Evolutionary conservation across 306 rosid species (phyloP).

Genomic region (Dryas octopetala): DNA sequence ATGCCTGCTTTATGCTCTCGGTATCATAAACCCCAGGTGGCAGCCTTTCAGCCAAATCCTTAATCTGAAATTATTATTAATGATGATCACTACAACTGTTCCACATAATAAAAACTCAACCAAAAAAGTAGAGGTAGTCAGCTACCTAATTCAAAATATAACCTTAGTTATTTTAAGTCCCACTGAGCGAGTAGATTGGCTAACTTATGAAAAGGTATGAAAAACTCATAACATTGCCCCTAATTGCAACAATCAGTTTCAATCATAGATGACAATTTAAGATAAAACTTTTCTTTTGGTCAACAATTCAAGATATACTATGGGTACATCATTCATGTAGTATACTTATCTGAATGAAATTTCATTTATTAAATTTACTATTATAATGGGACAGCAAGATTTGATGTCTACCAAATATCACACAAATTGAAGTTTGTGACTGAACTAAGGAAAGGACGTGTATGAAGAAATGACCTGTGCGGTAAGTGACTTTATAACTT

Average conservation of each 20-base stretch:
- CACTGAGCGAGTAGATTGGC: not conserved
- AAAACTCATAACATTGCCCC: not conserved
- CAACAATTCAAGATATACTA: not conserved
- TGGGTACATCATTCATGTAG: not conserved
- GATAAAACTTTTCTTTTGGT: too few relatives aligned
- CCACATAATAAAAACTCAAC: constrained; percentile 2
- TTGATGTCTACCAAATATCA: constrained; percentile 3
- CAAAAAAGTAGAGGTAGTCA: not conserved
- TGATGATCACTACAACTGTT: constrained; percentile 26
- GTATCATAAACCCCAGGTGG: constrained; percentile 77
- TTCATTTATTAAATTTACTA: not conserved
- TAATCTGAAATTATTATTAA: constrained; percentile 58
- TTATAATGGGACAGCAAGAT: not conserved
- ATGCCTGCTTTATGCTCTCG: constrained; percentile 56
- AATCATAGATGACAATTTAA: not conserved
- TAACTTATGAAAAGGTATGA: not conserved
- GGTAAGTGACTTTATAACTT: constrained; percentile 87
- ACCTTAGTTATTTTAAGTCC: constrained; percentile 1
- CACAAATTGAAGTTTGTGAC: constrained; percentile 8
- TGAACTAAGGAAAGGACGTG: constrained; percentile 14
- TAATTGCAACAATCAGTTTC: not conserved
- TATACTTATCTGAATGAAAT: not conserved
- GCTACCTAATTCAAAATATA: not conserved
- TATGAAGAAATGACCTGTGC: constrained; percentile 65
- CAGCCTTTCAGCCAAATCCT: constrained; percentile 87